Base-by-base conservation (phyloP, 352 stramenopile genomes). In the Globisporangium canariense region DNA sequence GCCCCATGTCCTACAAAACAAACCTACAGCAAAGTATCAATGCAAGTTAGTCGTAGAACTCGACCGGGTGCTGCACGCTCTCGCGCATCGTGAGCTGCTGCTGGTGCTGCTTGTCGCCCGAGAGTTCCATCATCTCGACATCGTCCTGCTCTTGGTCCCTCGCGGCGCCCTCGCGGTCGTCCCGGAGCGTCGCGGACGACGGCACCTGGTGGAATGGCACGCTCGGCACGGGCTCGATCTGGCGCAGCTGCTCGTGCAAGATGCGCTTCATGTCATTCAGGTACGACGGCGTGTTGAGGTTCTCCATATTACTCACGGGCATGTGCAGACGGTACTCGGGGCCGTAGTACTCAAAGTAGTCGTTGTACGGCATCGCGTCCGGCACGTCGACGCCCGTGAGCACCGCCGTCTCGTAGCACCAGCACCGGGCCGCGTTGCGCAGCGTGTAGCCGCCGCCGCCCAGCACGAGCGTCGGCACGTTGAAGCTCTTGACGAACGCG, bases 261-360 rank as follows among this genome's bases (percentile, higher is more conserved):
- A 94, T 77, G 46, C 78, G 72, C 67, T 96, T 87, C 55, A 97
- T 96, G 36, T 88, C 80, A 36, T 96, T 82, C 41, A 98, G 71
- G 60, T 97, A 98, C 58, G 93, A 79, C 14, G 77, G 78, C 41
- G 93, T 98, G 81, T 99, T 99, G 47, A 98, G 79, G 73, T 99
- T 99, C 67, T 99, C 93, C 79, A 99, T 99, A 77, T 93, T 96
- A 64, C 83, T 89, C 66, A 98, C 91, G 20, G 96, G 94, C 68
- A 99, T 88, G 78, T 99, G 97, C 38, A 99, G 78, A 55, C 97
- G 96, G 79, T 98, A 99, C 73, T 99, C 95, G 2, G 97, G 97
- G 1, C 94, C 94, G 77, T 98, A 99, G 80, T 99, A 99, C 77
- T 99, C 97, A 79, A 98, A 99, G 82, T 99, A 99, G 75, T 99